These are phyloP conservation scores for Garcia nutans DNA, from an alignment of 345 rosid genomes.

Conservation along the genomic window DNA sequence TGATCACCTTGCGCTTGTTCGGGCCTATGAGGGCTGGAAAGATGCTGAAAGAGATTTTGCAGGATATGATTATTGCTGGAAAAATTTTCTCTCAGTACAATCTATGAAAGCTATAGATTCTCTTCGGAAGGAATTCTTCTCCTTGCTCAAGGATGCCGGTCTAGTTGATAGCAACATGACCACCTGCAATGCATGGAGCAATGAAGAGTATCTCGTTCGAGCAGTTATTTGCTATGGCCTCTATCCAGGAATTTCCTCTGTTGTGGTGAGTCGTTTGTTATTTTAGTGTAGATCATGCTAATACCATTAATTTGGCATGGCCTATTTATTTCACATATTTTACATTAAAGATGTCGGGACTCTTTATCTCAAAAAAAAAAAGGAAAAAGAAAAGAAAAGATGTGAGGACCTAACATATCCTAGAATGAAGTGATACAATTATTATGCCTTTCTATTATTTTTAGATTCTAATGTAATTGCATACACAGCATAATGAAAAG, in stretches of 20 bases:
- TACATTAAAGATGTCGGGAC: background rate
- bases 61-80: constrained; percentile 90
- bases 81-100: constrained; percentile 75
- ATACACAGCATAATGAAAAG: constrained; percentile 65
- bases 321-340: background rate
- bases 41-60: constrained; percentile 67
- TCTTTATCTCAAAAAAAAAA: too few relatives aligned
- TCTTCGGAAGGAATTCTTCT: constrained; percentile 76
- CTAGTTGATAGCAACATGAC: constrained; percentile 57
- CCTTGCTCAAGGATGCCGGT: constrained; percentile 74
- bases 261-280: constrained; percentile 61
- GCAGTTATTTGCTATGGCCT: constrained; percentile 87
- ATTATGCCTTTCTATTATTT: background rate
- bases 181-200: constrained; percentile 50
- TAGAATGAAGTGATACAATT: too few relatives aligned
- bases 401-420: background rate
- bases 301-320: background rate
- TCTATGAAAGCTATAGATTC: constrained; percentile 90
- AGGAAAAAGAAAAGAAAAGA: background rate
- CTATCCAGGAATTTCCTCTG: constrained; percentile 82
- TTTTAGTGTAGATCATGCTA: background rate
- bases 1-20: constrained; percentile 86
- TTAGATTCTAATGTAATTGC: constrained; percentile 20
- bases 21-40: constrained; percentile 87
- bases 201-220: constrained; percentile 59